Percentiles rank a stretch among this genome's conserved stretches.
Evolutionary conservation across 208 protist genomes (phyloP).

Genomic region (Acanthamoeba lenticulata): DNA sequence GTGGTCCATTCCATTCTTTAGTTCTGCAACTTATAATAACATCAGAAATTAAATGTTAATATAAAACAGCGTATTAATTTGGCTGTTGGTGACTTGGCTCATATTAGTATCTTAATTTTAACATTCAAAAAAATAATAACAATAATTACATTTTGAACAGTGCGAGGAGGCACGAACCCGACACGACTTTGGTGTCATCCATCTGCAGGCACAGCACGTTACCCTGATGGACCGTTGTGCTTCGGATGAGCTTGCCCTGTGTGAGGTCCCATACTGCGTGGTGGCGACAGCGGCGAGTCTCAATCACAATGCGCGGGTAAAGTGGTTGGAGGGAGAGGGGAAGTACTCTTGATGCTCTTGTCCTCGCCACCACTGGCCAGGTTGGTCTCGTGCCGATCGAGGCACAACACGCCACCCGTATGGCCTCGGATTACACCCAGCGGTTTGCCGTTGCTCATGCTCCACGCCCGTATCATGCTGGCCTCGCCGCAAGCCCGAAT

Average conservation of each 20-base stretch:
- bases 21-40: too few species aligned
- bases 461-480: conserved; percentile 13
- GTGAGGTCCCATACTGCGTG: conserved; percentile 53
- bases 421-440: conserved; percentile 5
- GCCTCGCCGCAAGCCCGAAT: background rate
- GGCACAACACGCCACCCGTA: background rate
- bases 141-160: too few species aligned
- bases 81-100: too few species aligned
- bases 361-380: conserved; percentile 14
- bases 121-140: too few species aligned
- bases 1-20: too few species aligned
- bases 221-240: background rate
- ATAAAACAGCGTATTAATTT: too few species aligned
- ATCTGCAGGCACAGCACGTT: conserved; percentile 35
- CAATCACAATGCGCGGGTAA: too few species aligned
- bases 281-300: background rate
- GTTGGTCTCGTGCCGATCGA: background rate
- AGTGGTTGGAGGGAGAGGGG: background rate
- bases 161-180: background rate
- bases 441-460: background rate
- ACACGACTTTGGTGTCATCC: conserved; percentile 29
- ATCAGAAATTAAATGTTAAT: too few species aligned
- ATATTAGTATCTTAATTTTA: too few species aligned
- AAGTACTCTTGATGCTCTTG: conserved; percentile 17
- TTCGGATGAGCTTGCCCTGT: background rate